Percentiles rank a stretch among this genome's conserved stretches.
These are phyloP conservation scores for Clarireedia sp. DNA, from an alignment of 2,329 filamentous ascomycete genomes.

Conservation along the genomic window DNA sequence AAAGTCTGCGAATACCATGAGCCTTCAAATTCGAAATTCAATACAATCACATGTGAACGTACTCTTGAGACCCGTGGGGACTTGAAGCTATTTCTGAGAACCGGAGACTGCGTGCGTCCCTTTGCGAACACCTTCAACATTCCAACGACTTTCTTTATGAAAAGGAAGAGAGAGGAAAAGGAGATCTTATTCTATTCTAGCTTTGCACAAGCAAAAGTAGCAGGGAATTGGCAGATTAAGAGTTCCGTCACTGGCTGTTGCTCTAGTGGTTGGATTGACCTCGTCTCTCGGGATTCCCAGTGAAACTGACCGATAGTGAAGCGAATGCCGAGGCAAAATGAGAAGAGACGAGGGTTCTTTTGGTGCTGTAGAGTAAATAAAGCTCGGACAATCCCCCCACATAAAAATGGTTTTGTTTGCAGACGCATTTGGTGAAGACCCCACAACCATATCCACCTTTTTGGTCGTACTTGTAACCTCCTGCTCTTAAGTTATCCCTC, in stretches of 20 bases:
- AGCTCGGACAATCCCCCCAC: neutral
- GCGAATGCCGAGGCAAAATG: constrained; percentile 3
- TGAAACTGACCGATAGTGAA: neutral
- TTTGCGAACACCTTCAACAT: constrained; percentile 31
- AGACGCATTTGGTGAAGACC: neutral
- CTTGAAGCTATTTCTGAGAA: constrained; percentile 27
- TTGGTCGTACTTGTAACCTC: neutral
- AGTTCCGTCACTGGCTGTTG: neutral
- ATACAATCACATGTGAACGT: constrained; percentile 1
- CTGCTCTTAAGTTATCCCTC: neutral
- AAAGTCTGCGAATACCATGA: constrained; percentile 20
- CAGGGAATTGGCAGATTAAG: constrained; percentile 1
- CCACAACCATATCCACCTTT: neutral
- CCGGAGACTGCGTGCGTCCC: constrained; percentile 26
- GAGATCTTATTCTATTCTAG: constrained; percentile 5
- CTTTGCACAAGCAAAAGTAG: constrained; percentile 11
- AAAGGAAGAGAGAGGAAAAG: constrained; percentile 5
- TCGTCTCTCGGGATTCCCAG: constrained; percentile 1
- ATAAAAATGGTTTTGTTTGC: neutral
- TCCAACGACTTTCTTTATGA: constrained; percentile 15
- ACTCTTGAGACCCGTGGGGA: constrained; percentile 23
- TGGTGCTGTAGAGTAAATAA: neutral
- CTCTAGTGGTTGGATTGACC: neutral
- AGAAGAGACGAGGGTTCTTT: too few species aligned
- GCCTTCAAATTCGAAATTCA: neutral